Evolutionary conservation across 768 basidiomycete species (phyloP), one percentile per base, ranked within the genome.

Genomic region (Lepiota venenata): DNA sequence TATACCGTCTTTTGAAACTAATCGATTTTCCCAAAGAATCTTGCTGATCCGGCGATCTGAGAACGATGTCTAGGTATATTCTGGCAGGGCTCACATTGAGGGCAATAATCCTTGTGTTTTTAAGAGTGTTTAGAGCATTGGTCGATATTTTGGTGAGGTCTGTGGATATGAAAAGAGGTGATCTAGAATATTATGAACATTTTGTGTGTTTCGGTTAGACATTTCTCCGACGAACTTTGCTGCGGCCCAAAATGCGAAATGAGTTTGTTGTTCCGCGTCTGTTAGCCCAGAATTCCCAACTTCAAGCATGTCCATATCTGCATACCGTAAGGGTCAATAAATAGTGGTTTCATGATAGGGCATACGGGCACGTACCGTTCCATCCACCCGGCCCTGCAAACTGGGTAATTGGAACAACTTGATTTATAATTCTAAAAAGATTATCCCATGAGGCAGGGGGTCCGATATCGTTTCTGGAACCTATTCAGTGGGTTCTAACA

Each of bases 241-340:
- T 15, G 79, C 75, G 3, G 78, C 78, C 79, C 80, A 82, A 46
- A 82, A 76, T 1, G 74, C 73, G 42, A 81, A 80, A 55, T 82
- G 74, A 5, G 71, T 73, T 48, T 76, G 70, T 49, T 76, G 75
- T 47, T 79, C 76, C 2, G 63, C 67, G 11, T 57, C 55, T 0
- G 76, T 76, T 32, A 81, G 51, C 3, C 74, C 76, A 3, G 61
- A 44, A 54, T 81, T 80, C 5, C 80, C 79, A 16, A 81, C 79
- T 60, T 80, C 77, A 32, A 83, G 69, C 68, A 81, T 64, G 60
- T 82, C 80, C 18, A 82, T 66, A 61, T 83, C 80, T 71, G 55
- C 52, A 22, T 39, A 20, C 18, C 7, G 16, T 25, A 21, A 15
- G 12, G 16, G 32, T 35, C 15, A 1, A 16, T 11, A 15, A 27